phyloP scores from a whole-genome alignment of 192 early-diverging fungal species.

The Umbelopsis vinacea region DNA sequence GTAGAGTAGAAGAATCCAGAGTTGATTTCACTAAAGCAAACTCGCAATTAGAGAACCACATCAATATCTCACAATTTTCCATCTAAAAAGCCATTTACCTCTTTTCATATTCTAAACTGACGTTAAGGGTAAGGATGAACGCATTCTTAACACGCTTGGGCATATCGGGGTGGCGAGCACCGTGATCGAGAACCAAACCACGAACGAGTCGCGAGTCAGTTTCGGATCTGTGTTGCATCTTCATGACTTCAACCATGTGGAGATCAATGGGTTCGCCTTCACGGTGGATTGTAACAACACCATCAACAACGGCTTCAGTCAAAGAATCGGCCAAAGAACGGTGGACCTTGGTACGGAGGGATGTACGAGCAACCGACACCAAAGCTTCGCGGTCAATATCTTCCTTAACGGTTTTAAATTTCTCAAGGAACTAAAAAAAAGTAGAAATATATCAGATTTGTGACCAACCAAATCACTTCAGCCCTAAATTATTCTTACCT shows the following conservation, averaged over 20 bases:
- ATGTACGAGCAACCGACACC: constrained; percentile 90
- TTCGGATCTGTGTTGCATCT: constrained; percentile 99
- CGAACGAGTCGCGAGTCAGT: constrained; percentile 94
- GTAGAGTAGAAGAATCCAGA: constrained; percentile 98
- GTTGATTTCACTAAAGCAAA: constrained; percentile 78
- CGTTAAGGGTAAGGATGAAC: constrained; percentile 93
- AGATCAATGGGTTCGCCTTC: constrained; percentile 92
- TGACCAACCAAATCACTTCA: background rate
- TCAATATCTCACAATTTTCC: too few species aligned
- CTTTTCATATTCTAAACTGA: constrained; percentile 99
- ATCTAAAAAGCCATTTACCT: constrained; percentile 51
- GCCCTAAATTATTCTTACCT: constrained; percentile 47
- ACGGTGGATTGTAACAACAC: constrained; percentile 84
- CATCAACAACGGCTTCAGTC: constrained; percentile 97
- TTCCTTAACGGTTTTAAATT: constrained; percentile 73
- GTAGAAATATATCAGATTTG: background rate
- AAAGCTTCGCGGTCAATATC: constrained; percentile 89
- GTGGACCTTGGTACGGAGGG: constrained; percentile 94
- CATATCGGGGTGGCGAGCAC: constrained; percentile 99
- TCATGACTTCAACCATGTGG: constrained; percentile 99
- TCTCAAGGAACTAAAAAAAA: constrained; percentile 78
- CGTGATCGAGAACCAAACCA: constrained; percentile 98
- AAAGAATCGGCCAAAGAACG: constrained; percentile 87
- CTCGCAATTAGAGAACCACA: too few species aligned
- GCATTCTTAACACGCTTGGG: constrained; percentile 91